phyloP scores from a whole-genome alignment of 1,284 basidiomycete genomes.

The Boletus sp. region DNA sequence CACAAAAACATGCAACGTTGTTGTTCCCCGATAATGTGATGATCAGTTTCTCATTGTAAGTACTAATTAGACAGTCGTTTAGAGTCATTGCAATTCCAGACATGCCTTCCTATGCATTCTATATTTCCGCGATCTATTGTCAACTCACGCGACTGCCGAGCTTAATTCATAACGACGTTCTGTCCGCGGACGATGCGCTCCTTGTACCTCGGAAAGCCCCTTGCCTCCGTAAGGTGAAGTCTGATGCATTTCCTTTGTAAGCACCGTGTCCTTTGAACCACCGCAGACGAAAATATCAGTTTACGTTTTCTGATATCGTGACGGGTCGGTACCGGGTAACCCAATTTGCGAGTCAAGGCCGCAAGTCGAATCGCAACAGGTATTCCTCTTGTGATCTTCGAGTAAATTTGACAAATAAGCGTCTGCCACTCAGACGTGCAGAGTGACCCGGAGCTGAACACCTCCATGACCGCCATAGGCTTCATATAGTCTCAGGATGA shows the following conservation, averaged over 20 bases:
- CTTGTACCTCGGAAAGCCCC: not conserved
- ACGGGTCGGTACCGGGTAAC: not conserved
- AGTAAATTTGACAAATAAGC: constrained; percentile 80
- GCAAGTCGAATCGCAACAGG: constrained; percentile 14
- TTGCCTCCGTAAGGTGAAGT: constrained; percentile 7
- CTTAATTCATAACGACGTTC: not conserved
- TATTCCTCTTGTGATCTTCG: constrained; percentile 71
- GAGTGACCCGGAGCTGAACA: constrained; percentile 59
- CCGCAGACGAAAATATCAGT: constrained; percentile 3
- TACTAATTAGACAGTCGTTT: not conserved
- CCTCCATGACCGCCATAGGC: constrained; percentile 86
- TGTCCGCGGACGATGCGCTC: constrained; percentile 24
- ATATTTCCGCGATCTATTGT: not conserved
- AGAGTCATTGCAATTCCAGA: not conserved
- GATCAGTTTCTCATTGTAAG: not conserved
- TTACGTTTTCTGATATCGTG: not conserved
- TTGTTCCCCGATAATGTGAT: constrained; percentile 1
- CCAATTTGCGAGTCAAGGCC: not conserved
- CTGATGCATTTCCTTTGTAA: not conserved
- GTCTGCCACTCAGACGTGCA: constrained; percentile 59
- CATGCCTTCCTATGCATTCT: not conserved
- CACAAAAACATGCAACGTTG: not conserved
- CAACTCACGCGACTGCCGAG: not conserved
- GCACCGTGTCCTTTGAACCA: not conserved
- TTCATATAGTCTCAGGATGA: constrained; percentile 89